A percentile compares a stretch with the other conserved stretches of the same genome.
Conservation (phyloP, 495 filamentous ascomycete species). For the Melanomma pulvis-pyrius region DNA sequence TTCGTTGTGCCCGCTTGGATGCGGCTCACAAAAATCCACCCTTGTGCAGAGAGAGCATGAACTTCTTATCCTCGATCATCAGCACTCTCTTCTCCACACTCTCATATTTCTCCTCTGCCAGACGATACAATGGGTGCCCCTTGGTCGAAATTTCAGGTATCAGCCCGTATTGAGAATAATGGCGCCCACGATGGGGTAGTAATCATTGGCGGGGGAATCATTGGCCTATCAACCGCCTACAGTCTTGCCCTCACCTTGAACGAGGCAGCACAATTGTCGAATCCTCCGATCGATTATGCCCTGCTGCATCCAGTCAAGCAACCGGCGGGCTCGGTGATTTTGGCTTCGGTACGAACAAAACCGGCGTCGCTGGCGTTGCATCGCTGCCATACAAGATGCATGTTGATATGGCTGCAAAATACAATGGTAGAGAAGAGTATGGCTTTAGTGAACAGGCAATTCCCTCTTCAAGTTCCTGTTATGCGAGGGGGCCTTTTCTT, state of each 20-base stretch:
- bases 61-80: too few species aligned
- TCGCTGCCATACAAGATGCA: constrained; percentile 13
- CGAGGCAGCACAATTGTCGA: constrained; percentile 6
- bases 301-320: constrained; percentile 13
- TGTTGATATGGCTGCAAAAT: constrained; percentile 6
- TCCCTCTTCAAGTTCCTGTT: too few species aligned
- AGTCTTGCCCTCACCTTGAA: constrained; percentile 9
- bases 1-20: too few species aligned
- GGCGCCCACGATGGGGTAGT: constrained; percentile 5
- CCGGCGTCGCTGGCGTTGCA: constrained; percentile 2
- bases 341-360: neutral
- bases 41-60: too few species aligned
- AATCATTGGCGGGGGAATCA: constrained; percentile 8
- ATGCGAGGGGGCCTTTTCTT: too few species aligned
- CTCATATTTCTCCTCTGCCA: constrained; percentile 1
- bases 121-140: neutral
- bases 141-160: neutral
- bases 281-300: constrained; percentile 8
- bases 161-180: neutral
- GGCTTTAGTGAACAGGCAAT: constrained; percentile 4
- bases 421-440: constrained; percentile 3
- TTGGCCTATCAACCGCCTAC: constrained; percentile 11
- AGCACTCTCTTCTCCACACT: too few species aligned
- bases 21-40: too few species aligned
- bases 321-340: constrained; percentile 14